Evolutionary conservation across 306 rosid species (phyloP).

Genomic region (Ormosia semicastrata): DNA sequence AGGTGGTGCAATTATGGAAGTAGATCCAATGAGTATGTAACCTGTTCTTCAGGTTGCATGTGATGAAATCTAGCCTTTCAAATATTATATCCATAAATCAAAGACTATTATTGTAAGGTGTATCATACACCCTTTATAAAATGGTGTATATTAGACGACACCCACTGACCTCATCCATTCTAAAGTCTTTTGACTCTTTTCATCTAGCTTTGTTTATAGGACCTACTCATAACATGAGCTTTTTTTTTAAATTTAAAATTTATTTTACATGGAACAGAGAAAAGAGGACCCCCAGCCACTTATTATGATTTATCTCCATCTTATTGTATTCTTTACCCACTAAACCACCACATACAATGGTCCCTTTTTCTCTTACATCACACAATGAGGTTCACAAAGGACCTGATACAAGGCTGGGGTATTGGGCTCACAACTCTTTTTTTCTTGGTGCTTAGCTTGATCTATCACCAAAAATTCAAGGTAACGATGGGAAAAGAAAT

Average conservation of each 20-base stretch:
- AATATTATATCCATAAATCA: too few species aligned
- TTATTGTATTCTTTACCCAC: neutral
- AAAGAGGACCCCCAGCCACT: neutral
- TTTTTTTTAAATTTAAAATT: neutral
- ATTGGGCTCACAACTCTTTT: neutral
- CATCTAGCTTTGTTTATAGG: neutral
- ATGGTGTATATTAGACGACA: too few species aligned
- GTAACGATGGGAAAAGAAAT: too few species aligned
- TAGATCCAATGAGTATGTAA: too few species aligned
- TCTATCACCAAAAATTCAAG: too few species aligned
- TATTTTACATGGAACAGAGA: neutral
- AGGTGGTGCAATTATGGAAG: too few species aligned
- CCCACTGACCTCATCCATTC: neutral
- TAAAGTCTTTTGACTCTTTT: too few species aligned
- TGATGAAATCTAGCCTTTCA: too few species aligned
- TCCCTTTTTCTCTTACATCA: neutral
- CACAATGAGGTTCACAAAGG: neutral
- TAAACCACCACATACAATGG: neutral
- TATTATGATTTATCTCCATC: neutral
- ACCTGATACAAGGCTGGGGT: neutral
- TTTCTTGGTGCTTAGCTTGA: neutral
- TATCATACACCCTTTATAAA: too few species aligned
- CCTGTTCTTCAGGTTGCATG: too few species aligned
- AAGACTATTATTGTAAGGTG: too few species aligned
- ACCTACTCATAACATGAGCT: neutral